These are phyloP conservation scores for Usnea hakonensis DNA, from an alignment of 495 filamentous ascomycete genomes.

Conservation along the genomic window DNA sequence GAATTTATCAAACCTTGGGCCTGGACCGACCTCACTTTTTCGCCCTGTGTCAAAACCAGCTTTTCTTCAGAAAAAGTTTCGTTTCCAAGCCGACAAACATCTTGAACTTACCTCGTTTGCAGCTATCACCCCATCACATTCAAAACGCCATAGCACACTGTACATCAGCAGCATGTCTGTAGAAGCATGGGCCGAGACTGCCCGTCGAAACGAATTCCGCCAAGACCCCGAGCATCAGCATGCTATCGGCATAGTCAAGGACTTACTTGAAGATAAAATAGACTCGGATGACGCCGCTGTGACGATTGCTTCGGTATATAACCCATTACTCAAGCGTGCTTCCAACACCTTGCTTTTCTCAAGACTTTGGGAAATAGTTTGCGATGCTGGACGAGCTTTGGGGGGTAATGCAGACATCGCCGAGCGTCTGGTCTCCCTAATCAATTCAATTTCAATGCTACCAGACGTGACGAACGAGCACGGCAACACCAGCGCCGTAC, in stretches of 20 bases:
- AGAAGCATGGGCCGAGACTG: neutral
- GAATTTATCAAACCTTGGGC: no score
- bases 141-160: neutral
- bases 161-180: conserved; percentile 3
- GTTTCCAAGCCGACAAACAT: no score
- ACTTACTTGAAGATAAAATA: neutral
- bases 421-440: neutral
- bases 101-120: no score
- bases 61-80: no score
- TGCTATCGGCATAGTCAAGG: neutral
- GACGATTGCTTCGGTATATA: conserved; percentile 5
- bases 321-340: conserved; percentile 1
- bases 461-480: conserved; percentile 6
- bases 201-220: no score
- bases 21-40: no score
- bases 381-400: neutral
- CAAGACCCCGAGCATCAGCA: neutral
- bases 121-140: neutral
- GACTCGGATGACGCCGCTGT: neutral
- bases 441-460: conserved; percentile 2
- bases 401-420: neutral
- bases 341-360: neutral
- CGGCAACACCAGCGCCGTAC: neutral
- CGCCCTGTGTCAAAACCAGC: no score
- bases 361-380: conserved; percentile 3